phyloP scores from a whole-genome alignment of 176 grass and related monocot genomes.

The Musa beccarii region DNA sequence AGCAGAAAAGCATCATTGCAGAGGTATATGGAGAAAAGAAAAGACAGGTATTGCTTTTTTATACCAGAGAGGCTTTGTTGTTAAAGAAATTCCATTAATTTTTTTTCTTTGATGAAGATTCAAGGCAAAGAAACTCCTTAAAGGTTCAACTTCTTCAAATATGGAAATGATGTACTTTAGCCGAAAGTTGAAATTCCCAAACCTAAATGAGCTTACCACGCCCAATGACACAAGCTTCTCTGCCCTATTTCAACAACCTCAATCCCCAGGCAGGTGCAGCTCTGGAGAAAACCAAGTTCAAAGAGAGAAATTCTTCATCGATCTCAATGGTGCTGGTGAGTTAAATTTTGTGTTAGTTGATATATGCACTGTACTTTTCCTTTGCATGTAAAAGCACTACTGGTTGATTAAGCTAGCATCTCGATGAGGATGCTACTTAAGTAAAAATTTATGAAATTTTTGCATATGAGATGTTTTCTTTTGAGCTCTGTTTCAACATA shows the following conservation, averaged over 20 bases:
- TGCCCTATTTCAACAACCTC: neutral
- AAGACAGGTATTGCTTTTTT: slow-evolving; percentile 4
- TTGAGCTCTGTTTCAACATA: no score
- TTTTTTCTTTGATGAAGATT: neutral
- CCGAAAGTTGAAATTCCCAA: neutral
- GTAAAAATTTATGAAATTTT: no score
- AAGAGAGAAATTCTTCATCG: slow-evolving; percentile 2
- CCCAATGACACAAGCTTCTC: neutral
- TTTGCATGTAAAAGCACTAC: neutral
- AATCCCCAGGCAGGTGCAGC: neutral
- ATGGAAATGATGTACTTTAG: neutral
- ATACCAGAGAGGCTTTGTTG: neutral
- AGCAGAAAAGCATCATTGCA: neutral
- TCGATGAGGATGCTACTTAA: no score
- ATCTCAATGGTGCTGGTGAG: slow-evolving; percentile 1
- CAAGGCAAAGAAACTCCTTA: neutral
- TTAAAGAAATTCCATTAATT: neutral
- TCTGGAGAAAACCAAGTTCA: neutral
- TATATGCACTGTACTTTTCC: neutral
- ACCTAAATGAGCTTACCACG: neutral
- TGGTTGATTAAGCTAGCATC: neutral
- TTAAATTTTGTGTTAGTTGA: neutral
- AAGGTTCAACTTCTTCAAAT: neutral
- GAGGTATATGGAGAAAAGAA: slow-evolving; percentile 13
- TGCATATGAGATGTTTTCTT: no score